Base-by-base conservation (phyloP, 495 filamentous ascomycete genomes). In the Delitschia confertaspora region DNA sequence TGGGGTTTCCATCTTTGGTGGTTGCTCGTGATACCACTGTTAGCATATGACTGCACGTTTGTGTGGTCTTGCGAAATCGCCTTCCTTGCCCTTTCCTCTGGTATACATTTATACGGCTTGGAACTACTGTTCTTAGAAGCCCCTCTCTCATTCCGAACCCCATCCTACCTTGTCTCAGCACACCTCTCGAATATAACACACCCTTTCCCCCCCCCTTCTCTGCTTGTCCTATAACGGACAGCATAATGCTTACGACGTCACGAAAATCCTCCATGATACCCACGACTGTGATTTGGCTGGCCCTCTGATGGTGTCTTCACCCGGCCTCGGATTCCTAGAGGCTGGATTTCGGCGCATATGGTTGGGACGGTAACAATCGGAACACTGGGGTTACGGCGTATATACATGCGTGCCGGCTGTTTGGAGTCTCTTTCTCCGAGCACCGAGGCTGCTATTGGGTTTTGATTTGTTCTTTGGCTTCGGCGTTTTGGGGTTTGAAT, bases 221-320 rank as follows among this genome's bases (percentile, higher is more conserved):
- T 6, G 16, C 14, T 22, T 38, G 35, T 7, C 19, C 7, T 13
- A 19, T 10, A 21, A 14, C 4, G 11, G 17, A 5, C 6, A 14
- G 11, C 33, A 3, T 18, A 3, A n/a, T n/a, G n/a, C n/a, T 36
- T 14, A 36, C 33, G 33, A 39, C 13, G 36, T 39, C 36, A 39
- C 36, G 36, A 39, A 23, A 11, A 29, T 13, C n/a, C 26, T 29
- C 26, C 26, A 29, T 13, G 26, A 29, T 29, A 29, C 29, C 40
- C 40, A 44, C 20, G 40, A 44, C 29, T 44, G 20, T 8, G 7
- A n/a, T n/a, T 42, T 41, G 21, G 38, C 38, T 26, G 11, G 11
- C 21, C 20, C 6, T 30, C 11, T 26, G 21, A 19, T 30, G 6
- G 24, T 11, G 20, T 41, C 38, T 30, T 41, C 7, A 5, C n/a